Conservation (phyloP, 2,329 filamentous ascomycete species). For the Fusarium gaditjirri region DNA sequence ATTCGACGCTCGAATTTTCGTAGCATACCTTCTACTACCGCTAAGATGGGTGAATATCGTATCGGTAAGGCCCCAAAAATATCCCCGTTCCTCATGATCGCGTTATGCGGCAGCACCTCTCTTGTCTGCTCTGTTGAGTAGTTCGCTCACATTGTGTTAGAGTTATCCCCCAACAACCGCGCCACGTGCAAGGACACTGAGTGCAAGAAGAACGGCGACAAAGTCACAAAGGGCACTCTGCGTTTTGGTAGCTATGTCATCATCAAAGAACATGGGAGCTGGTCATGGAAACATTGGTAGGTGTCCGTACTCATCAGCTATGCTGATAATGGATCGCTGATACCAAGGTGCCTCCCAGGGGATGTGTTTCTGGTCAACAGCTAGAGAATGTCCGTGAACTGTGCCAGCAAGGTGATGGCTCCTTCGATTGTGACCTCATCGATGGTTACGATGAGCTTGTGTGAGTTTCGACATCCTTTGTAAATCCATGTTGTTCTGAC, state of each 20-base stretch:
- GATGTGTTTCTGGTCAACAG: constrained; percentile 84
- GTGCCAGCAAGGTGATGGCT: constrained; percentile 58
- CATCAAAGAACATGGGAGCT: constrained; percentile 69
- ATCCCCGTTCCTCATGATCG: not conserved
- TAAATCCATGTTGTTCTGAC: constrained; percentile 9
- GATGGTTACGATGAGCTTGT: constrained; percentile 84
- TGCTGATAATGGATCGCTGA: not conserved
- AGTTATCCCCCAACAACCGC: constrained; percentile 75
- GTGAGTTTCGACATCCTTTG: constrained; percentile 50
- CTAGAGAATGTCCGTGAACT: constrained; percentile 72
- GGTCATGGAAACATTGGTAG: constrained; percentile 89
- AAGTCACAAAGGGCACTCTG: constrained; percentile 82
- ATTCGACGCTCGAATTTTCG: constrained; percentile 7
- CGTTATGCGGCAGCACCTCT: not conserved
- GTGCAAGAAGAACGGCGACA: constrained; percentile 76
- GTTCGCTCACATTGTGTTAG: constrained; percentile 57
- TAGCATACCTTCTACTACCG: constrained; percentile 3
- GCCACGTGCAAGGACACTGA: constrained; percentile 77
- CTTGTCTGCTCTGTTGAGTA: constrained; percentile 1
- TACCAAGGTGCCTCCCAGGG: constrained; percentile 65
- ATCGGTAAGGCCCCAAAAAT: constrained; percentile 53
- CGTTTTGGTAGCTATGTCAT: constrained; percentile 80
- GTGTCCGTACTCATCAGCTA: constrained; percentile 37
- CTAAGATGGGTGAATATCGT: constrained; percentile 59
- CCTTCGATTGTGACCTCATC: constrained; percentile 71